Evolutionary conservation across 768 basidiomycete genomes (phyloP), one percentile per base, ranked within the genome.

Genomic region (Pisolithus marmoratus): DNA sequence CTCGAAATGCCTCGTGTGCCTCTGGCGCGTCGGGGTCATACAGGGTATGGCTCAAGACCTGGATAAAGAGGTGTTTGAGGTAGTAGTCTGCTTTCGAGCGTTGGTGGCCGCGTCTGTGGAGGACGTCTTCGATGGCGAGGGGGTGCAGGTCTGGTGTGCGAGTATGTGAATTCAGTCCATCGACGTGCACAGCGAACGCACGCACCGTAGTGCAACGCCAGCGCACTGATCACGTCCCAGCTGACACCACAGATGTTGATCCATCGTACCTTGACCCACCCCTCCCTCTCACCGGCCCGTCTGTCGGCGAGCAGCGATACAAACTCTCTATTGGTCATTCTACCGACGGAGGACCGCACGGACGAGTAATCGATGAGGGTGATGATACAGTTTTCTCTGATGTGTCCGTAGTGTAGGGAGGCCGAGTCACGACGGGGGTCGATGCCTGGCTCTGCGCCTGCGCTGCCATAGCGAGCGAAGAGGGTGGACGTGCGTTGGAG

Each of bases 11-110:
- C 6, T 64, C 62, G 6, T 65, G 55, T 15, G 58, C 55, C 31
- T 50, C 49, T 36, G 43, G 47, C 4, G 36, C 27, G 8, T 40
- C 23, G 12, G 36, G 45, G 23, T 50, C 44, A 20, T 61, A 64
- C 24, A 87, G 71, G 43, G 81, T 73, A 60, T 90, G 87, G 54
- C 79, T 79, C 22, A 90, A 74, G 31, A 87, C 69, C 19, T 82
- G 79, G 36, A 88, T 68, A 70, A 89, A 90, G 20, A 90, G 76
- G 59, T 89, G 87, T 52, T 78, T 74, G 15, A 65, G 55, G 67
- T 84, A 90, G 61, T 87, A 89, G 61, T 88, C 85, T 11, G 76
- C 77, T 66, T 87, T 84, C 7, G 84, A 85, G 45, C 84, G 78
- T 26, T 71, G 75, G 34, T 78, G 75, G 19, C 72, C 69, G 34